Base-by-base conservation (phyloP, 768 basidiomycete genomes). In the Mycena galericulata region DNA sequence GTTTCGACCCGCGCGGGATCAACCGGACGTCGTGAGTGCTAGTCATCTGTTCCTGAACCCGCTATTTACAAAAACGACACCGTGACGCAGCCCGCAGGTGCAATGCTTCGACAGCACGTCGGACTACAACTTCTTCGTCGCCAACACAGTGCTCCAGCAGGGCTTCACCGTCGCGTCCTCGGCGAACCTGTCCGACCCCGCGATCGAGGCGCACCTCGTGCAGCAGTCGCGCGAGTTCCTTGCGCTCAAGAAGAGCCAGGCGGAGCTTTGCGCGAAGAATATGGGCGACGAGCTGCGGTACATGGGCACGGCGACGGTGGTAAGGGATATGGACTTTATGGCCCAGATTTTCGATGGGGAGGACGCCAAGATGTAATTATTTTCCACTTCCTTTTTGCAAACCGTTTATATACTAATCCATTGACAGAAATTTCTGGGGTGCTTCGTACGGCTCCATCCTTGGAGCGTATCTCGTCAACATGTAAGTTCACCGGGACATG, bases 1-100 rank as follows among this genome's bases (percentile, higher is more conserved):
- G 77, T 4, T 79, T 78, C 40, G 78, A 79, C 59, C 77, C 76
- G 24, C 68, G 78, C 49, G 77, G 73, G 3, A 73, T 76, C 54
- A 73, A 73, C 36, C 27, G 64, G 10, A 76, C 75, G 1, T 68
- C 55, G 75, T 73, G 14, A 34, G 67, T 40, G 27, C 3, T 26
- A 27, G 7, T n/a, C 26, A 18, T 29, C n/a, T 6, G 22, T 29
- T 20, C 20, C n/a, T n/a, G n/a, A n/a, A n/a, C n/a, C n/a, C n/a
- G n/a, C n/a, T n/a, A n/a, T n/a, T n/a, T n/a, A n/a, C 4, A 36
- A 14, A 18, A 64, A 9, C 34, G 30, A 49, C 43, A 36, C 11
- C 1, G 14, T 12, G 4, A 10, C 4, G 14, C 11, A 76, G 75
- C 12, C 75, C 75, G 2, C 62, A 65, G 24, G 59, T 72, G 2